A percentile compares a stretch with the other conserved stretches of the same genome.
Conservation (phyloP, 768 basidiomycete species). For the Aureoboletus auriporus region DNA sequence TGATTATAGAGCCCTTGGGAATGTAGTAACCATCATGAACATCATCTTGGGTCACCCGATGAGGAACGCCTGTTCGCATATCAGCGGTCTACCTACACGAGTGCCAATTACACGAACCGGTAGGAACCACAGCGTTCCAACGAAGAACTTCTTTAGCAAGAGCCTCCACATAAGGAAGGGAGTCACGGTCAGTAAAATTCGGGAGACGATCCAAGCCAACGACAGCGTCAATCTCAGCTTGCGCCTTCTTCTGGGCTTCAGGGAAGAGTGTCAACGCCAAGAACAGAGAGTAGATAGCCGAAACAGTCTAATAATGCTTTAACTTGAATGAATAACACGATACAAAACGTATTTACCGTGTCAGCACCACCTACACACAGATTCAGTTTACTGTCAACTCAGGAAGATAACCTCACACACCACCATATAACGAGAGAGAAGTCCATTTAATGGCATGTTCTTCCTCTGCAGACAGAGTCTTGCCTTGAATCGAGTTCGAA, state of each 20-base stretch:
- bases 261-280: conserved; percentile 58
- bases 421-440: conserved; percentile 30
- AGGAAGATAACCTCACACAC: conserved; percentile 16
- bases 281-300: conserved; percentile 57
- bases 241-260: conserved; percentile 54
- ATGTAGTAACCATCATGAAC: conserved; percentile 59
- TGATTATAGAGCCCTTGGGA: conserved; percentile 39
- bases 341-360: conserved; percentile 25
- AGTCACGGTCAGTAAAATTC: conserved; percentile 51
- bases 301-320: conserved; percentile 48
- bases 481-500: conserved; percentile 52
- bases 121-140: conserved; percentile 38
- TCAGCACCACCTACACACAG: conserved; percentile 41
- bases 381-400: not conserved
- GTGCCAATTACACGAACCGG: conserved; percentile 20
- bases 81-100: conserved; percentile 26
- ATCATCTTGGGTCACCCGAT: conserved; percentile 57
- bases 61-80: conserved; percentile 32
- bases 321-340: not conserved
- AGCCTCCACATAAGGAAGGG: conserved; percentile 59
- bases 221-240: conserved; percentile 59
- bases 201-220: conserved; percentile 59
- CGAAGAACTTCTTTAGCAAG: conserved; percentile 56
- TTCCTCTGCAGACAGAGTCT: conserved; percentile 47
- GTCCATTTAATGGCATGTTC: conserved; percentile 64